These are phyloP conservation scores for Phytophthora multivora DNA, from an alignment of 352 stramenopile species.

Conservation along the genomic window DNA sequence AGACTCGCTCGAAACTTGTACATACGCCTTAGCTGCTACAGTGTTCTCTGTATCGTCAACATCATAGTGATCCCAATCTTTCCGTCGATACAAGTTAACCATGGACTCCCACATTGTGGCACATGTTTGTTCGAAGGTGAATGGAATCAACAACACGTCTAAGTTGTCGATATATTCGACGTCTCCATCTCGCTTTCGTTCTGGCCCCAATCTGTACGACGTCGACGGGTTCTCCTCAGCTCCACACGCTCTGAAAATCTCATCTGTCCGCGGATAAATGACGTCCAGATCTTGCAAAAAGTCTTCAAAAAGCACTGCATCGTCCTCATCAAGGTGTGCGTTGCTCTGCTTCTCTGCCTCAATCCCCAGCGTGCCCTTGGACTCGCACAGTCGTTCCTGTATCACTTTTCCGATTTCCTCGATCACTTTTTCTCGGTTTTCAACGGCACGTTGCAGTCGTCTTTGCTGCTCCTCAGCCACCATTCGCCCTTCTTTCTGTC, in stretches of 20 bases:
- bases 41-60: slow-evolving; percentile 35
- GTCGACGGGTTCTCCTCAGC: slow-evolving; percentile 5
- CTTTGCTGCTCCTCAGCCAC: slow-evolving; percentile 28
- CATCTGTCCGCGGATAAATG: slow-evolving; percentile 23
- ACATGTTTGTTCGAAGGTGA: slow-evolving; percentile 21
- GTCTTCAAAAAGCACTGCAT: slow-evolving; percentile 25
- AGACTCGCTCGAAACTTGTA: slow-evolving; percentile 14
- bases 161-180: slow-evolving; percentile 29
- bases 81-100: slow-evolving; percentile 14
- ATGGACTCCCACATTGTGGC: slow-evolving; percentile 30
- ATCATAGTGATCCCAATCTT: slow-evolving; percentile 15
- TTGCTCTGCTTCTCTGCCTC: not conserved
- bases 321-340: slow-evolving; percentile 10
- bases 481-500: slow-evolving; percentile 31
- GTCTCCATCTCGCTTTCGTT: slow-evolving; percentile 15
- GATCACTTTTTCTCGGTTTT: slow-evolving; percentile 22
- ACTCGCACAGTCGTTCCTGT: not conserved
- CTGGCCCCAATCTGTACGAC: slow-evolving; percentile 15
- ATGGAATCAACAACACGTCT: slow-evolving; percentile 24
- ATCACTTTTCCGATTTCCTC: slow-evolving; percentile 22
- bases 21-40: slow-evolving; percentile 40
- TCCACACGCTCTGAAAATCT: slow-evolving; percentile 23
- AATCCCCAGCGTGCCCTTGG: not conserved
- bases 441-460: slow-evolving; percentile 18
- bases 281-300: slow-evolving; percentile 28